phyloP scores from a whole-genome alignment of 164 flowering plant genomes.

The Berberis thunbergii region DNA sequence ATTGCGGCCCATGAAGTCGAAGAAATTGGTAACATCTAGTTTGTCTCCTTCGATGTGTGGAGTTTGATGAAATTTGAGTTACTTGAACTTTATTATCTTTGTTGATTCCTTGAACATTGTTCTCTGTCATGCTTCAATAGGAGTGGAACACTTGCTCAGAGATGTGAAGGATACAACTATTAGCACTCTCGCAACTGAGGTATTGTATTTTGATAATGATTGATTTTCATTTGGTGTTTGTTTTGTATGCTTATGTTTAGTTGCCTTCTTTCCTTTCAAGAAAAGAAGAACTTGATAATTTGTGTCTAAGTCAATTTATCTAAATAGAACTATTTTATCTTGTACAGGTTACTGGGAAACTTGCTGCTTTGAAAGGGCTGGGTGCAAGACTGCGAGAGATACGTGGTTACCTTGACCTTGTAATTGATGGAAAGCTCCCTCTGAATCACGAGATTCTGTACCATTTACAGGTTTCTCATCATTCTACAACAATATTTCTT shows the following conservation, averaged over 20 bases:
- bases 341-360: constrained; percentile 77
- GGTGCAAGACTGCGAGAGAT: constrained; percentile 87
- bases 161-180: constrained; percentile 98
- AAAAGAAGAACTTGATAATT: background rate
- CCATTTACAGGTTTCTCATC: constrained; percentile 48
- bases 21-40: constrained; percentile 65
- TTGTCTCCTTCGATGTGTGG: background rate
- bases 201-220: constrained; percentile 6
- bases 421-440: constrained; percentile 81
- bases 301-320: too few species aligned
- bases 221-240: too few species aligned
- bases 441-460: constrained; percentile 88
- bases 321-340: background rate
- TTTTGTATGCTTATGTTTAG: too few species aligned
- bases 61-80: background rate
- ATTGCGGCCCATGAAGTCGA: constrained; percentile 99
- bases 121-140: constrained; percentile 22
- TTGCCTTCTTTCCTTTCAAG: too few species aligned
- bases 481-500: background rate
- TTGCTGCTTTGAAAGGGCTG: constrained; percentile 82
- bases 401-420: constrained; percentile 76
- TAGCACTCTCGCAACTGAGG: constrained; percentile 97
- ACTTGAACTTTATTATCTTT: too few species aligned
- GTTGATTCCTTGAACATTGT: background rate
- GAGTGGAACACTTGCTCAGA: constrained; percentile 96